A percentile compares a stretch with the other conserved stretches of the same genome.
Evolutionary conservation across 2,329 filamentous ascomycete genomes (phyloP).

Genomic region (Monosporascus cannonballus): DNA sequence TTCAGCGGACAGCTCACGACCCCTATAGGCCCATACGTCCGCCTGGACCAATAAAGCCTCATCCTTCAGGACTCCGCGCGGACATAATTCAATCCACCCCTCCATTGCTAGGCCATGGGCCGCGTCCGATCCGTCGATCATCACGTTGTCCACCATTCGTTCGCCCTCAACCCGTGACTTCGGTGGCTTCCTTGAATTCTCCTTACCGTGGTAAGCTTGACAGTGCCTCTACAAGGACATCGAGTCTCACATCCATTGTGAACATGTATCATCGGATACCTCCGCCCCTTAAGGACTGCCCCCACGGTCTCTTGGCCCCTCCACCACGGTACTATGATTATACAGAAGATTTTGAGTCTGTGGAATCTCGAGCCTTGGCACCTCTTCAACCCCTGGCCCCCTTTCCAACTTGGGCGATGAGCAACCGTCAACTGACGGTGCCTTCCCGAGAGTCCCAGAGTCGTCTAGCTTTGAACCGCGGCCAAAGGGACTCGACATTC

Average conservation of each 20-base stretch:
- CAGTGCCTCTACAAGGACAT: slow-evolving; percentile 34
- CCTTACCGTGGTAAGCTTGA: slow-evolving; percentile 27
- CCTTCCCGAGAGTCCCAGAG: slow-evolving; percentile 18
- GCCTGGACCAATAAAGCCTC: slow-evolving; percentile 29
- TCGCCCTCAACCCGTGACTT: slow-evolving; percentile 31
- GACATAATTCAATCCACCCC: slow-evolving; percentile 36
- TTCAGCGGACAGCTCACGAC: slow-evolving; percentile 39
- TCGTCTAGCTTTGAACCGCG: slow-evolving; percentile 15
- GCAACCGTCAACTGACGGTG: slow-evolving; percentile 13
- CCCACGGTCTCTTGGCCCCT: slow-evolving; percentile 14
- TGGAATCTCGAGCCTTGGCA: slow-evolving; percentile 9
- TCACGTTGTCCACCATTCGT: slow-evolving; percentile 13
- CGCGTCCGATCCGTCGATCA: slow-evolving; percentile 13
- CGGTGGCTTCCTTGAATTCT: slow-evolving; percentile 22
- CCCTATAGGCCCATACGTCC: slow-evolving; percentile 33
- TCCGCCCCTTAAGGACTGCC: slow-evolving; percentile 18
- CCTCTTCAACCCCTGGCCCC: slow-evolving; percentile 15
- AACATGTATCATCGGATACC: slow-evolving; percentile 37
- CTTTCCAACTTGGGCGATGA: slow-evolving; percentile 11
- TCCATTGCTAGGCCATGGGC: slow-evolving; percentile 27
- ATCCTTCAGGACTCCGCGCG: slow-evolving; percentile 32
- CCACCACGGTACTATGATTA: slow-evolving; percentile 46
- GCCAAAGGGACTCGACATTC: slow-evolving; percentile 18
- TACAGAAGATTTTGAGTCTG: slow-evolving; percentile 42
- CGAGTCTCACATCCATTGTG: slow-evolving; percentile 44